A percentile compares a stretch with the other conserved stretches of the same genome.
phyloP scores from a whole-genome alignment of 73 alveolate species.

The Tetrahymena malaccensis region DNA sequence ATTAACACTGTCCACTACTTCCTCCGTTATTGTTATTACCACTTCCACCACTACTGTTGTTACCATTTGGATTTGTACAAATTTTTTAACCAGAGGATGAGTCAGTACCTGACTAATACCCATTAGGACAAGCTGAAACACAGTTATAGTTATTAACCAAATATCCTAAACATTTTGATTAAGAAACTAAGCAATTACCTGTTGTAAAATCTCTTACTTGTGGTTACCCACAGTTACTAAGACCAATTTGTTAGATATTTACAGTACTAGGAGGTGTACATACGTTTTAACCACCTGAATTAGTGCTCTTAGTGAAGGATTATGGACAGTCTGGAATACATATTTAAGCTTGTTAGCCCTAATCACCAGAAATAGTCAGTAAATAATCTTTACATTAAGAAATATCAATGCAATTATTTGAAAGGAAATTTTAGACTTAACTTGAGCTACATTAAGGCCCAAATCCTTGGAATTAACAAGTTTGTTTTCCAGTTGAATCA shows the following conservation, averaged over 20 bases:
- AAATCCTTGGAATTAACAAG: not conserved
- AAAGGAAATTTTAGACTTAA: not conserved
- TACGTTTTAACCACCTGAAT: not conserved
- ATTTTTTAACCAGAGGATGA: not conserved
- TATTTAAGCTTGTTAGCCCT: not conserved
- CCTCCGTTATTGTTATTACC: not conserved
- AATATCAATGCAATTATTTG: not conserved
- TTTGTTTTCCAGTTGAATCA: not conserved
- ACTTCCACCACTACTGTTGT: too few relatives aligned
- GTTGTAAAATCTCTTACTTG: not conserved
- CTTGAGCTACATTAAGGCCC: not conserved
- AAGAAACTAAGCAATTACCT: not conserved
- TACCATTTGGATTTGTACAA: not conserved
- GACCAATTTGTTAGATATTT: not conserved
- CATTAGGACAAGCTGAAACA: not conserved
- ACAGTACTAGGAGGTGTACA: not conserved
- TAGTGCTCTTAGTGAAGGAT: not conserved
- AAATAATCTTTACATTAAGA: not conserved
- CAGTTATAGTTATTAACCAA: not conserved
- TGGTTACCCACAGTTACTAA: not conserved
- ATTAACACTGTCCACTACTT: not conserved
- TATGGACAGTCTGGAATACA: not conserved
- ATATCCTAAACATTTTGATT: not conserved
- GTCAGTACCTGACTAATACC: not conserved
- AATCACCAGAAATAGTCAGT: not conserved